Base-by-base conservation (phyloP, 1,284 basidiomycete genomes). In the Trichosporon sp. region DNA sequence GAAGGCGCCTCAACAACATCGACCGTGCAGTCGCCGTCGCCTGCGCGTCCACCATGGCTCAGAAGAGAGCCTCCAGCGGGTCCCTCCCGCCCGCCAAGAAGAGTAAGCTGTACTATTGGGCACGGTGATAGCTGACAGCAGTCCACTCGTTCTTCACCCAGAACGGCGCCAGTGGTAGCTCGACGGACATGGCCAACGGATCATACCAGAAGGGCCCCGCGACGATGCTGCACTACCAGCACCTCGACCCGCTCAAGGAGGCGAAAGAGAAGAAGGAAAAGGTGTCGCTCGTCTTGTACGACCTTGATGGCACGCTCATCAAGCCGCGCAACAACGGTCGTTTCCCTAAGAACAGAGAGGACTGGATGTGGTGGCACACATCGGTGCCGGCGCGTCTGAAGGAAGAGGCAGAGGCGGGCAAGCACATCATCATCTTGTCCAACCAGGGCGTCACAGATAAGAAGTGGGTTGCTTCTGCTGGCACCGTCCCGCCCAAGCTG, bases 221-320 rank as follows among this genome's bases (percentile, higher is more conserved):
- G 4, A 68, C 75, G 8, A 69, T 83, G 3, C 72, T 81, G 15
- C 81, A 83, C 68, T 82, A 73, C 44, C 65, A 75, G 47, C 77
- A 81, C 63, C 74, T 79, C 21, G 81, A 83, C 64, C 80, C 80
- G 1, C 79, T 82, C 65, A 64, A 65, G n/a, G 9, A 21, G 1
- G 51, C 11, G 3, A 65, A 74, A 13, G 31, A 68, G 23, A 64
- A 72, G 11, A 18, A 63, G 8, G 69, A 72, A 15, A 75, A 76
- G 18, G 67, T 80, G 25, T 90, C 89, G 72, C 86, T 95, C 21
- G 91, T 93, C 4, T 87, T 90, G 6, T 93, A 94, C 75, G 93
- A 96, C 77, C 84, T 97, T 5, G 94, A 97, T 77, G 93, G 92
- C 0, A 95, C 93, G 0, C 76, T 96, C 66, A 93, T 97, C 78